Evolutionary conservation across 2,329 filamentous ascomycete genomes (phyloP).

Genomic region (Aureobasidium mangrovei): DNA sequence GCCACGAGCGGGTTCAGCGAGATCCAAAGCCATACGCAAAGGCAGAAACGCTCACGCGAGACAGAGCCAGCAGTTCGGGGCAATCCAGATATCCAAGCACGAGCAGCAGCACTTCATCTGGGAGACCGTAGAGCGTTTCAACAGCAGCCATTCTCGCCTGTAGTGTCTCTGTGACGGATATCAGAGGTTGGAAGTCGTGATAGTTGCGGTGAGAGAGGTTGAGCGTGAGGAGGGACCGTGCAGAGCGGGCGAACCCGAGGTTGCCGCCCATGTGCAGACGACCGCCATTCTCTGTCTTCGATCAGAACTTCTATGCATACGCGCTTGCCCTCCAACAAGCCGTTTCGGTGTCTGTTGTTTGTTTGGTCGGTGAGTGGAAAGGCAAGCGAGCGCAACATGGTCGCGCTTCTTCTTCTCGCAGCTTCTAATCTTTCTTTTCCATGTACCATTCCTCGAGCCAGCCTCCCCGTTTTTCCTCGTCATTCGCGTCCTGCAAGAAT

Average conservation of each 20-base stretch:
- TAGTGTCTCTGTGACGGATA: too few relatives aligned
- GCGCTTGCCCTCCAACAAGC: not conserved
- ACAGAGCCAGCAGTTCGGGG: constrained; percentile 36
- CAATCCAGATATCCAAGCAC: constrained; percentile 39
- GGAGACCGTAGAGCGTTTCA: constrained; percentile 19
- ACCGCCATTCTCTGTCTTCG: not conserved
- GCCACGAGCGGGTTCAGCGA: constrained; percentile 12
- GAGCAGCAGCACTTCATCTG: constrained; percentile 37
- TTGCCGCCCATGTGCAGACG: too few relatives aligned
- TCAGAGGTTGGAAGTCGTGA: too few relatives aligned
- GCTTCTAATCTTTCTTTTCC: not conserved
- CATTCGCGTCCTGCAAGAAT: not conserved
- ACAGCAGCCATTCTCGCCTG: not conserved
- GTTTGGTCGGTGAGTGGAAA: not conserved
- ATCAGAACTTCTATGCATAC: constrained; percentile 4
- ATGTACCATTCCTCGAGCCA: not conserved
- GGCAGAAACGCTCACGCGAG: constrained; percentile 28
- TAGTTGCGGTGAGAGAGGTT: too few relatives aligned
- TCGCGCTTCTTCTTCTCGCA: not conserved
- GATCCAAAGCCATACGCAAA: constrained; percentile 7
- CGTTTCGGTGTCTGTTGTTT: not conserved
- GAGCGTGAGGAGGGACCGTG: too few relatives aligned
- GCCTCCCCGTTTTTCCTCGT: not conserved
- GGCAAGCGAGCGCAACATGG: not conserved
- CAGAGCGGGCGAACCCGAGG: too few relatives aligned